phyloP scores from a whole-genome alignment of 2,329 filamentous ascomycete species.

The Corinectria fuckeliana region DNA sequence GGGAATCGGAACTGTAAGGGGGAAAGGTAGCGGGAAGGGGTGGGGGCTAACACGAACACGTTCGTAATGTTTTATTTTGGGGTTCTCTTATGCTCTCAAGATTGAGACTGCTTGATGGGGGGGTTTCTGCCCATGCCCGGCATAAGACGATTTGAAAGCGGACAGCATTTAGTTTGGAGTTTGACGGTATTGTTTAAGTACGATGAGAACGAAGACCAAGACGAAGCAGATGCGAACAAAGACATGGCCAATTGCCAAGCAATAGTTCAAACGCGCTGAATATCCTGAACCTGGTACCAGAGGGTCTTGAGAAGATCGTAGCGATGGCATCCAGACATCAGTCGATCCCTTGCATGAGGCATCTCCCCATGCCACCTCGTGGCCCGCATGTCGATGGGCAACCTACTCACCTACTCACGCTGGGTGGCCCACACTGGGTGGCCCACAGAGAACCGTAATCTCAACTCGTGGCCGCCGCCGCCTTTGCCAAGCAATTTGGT shows the following conservation, averaged over 20 bases:
- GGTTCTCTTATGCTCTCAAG: conserved; percentile 16
- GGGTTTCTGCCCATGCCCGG: background rate
- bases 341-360: background rate
- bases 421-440: too few species aligned
- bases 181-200: conserved; percentile 9
- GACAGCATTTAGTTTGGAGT: conserved; percentile 18
- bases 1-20: conserved; percentile 16
- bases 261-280: background rate
- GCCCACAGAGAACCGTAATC: conserved; percentile 1
- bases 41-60: conserved; percentile 18
- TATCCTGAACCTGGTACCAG: background rate
- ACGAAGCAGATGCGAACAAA: background rate
- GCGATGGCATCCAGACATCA: background rate
- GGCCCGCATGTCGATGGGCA: too few species aligned
- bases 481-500: conserved; percentile 16
- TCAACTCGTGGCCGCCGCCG: background rate
- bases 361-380: background rate
- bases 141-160: background rate
- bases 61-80: conserved; percentile 17
- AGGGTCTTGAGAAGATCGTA: background rate
- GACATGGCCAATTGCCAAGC: conserved; percentile 1
- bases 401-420: too few species aligned
- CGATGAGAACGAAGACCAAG: background rate
- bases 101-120: conserved; percentile 6
- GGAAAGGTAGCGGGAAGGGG: conserved; percentile 25